Conservation (phyloP, 257 asterid species). For the Solanum lignicaule region DNA sequence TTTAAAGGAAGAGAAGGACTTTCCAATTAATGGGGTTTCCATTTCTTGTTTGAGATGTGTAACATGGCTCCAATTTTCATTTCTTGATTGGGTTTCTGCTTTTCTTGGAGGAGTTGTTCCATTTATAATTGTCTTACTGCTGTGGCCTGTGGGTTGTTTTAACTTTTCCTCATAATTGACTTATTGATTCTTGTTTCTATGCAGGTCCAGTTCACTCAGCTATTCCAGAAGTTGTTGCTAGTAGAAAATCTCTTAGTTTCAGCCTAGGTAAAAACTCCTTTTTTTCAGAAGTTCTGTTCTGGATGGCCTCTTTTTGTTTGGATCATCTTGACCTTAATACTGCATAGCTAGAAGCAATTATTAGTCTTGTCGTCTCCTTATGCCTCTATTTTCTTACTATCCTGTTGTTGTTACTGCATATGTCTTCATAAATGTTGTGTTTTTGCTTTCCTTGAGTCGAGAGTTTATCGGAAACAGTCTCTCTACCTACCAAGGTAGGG, state of each 20-base stretch:
- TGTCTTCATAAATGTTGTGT: background rate
- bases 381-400: background rate
- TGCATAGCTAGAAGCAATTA: background rate
- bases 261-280: background rate
- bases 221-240: background rate
- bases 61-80: background rate
- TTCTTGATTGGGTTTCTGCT: background rate
- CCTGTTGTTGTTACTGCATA: background rate
- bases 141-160: background rate
- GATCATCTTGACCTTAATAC: background rate
- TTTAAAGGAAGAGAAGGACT: background rate
- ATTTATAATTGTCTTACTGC: background rate
- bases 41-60: background rate
- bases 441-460: background rate
- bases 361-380: background rate
- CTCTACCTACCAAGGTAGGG: background rate
- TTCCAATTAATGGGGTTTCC: background rate
- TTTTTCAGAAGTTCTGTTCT: background rate
- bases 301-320: background rate
- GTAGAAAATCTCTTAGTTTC: background rate
- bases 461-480: background rate
- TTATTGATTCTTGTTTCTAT: background rate
- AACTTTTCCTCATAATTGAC: background rate
- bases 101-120: background rate
- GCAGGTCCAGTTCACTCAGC: background rate